Base-by-base conservation (phyloP, 495 filamentous ascomycete species). In the Physcia stellaris region DNA sequence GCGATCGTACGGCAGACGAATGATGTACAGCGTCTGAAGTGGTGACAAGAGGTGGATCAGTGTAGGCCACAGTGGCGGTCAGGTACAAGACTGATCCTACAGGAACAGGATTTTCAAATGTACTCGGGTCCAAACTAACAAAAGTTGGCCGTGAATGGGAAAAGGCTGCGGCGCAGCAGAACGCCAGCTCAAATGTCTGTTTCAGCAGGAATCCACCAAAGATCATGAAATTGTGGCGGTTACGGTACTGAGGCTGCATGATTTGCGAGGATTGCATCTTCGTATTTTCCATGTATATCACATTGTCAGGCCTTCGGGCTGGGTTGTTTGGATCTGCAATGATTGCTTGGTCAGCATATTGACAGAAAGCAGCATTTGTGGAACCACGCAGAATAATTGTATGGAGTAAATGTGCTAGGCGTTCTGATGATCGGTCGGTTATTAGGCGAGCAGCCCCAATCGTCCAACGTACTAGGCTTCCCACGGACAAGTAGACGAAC, bases 171-270 rank as follows among this genome's bases (percentile, higher is more conserved):
- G 77, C 80, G 53, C 80, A 85, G 56, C 79, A 84, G 60, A 92
- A 92, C n/a, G 84, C 82, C 1, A 92, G 67, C 57, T 92, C 84
- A 50, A 87, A 87, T 3, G 80, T 80, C 44, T 79, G 73, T 53
- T 85, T 85, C 0, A 92, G 66, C 1, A 88, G 71, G 55, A 83
- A 87, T 15, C 84, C 84, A 17, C 84, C 84, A 50, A 88, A 92
- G 35, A 92, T 86, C 83, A 86, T 86, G 62, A 86, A 86, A 48
- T 83, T 79, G 60, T 88, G 82, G 2, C 82, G 66, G 56, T 88
- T 88, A 24, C 83, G 76, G 52, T 84, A 75, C 56, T 88, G 83
- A 3, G 84, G 84, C 48, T 87, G 83, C 84, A 92, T 92, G 40
- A 92, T 85, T 48, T 70, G 71, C 4, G 82, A 78, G 1, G 78